Base-by-base conservation (phyloP, 495 filamentous ascomycete genomes). In the Aspergillus ellipticus region DNA sequence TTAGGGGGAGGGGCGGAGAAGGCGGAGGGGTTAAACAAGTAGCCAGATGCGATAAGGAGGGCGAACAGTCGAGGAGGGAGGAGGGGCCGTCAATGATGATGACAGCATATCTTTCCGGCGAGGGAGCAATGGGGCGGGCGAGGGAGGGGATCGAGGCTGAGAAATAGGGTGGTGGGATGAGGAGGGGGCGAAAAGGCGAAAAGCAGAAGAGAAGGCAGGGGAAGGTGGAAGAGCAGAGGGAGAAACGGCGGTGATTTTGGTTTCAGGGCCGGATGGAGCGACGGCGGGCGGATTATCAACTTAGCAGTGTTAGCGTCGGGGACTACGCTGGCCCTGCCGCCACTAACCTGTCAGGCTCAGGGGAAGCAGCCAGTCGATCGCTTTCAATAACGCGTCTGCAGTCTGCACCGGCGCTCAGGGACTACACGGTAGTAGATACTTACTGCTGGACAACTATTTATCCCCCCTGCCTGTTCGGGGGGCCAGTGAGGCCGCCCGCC, bases 41-140 rank as follows among this genome's bases (percentile, higher is more conserved):
- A 45, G 26, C 22, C 42, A 33, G 37, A 58, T 48, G 54, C 57
- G 61, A 64, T 60, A 49, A 60, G 55, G 47, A 52, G 53, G 45
- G 28, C 43, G 45, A 55, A 48, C n/a, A 51, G 52, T 51, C 60
- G 53, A 53, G 28, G n/a, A n/a, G n/a, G n/a, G n/a, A n/a, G 11
- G 42, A 56, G 50, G 49, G 52, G 50, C 54, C 9, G 42, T 42
- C 57, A 37, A 50, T 41, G 19, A 42, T 41, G 19, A 42, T 21
- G 55, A 54, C 61, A 56, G 61, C 61, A 64, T 64, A 28, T 54
- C 61, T 64, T 41, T 50, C 26, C 16, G 39, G 35, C 11, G 39
- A 11, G 26, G 49, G 33, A 16, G 35, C 10, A 13, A 37, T 20
- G n/a, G 9, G 49, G 13, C 1, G 24, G 43, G 5, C 51, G 22